Base-by-base conservation (phyloP, 169 alveolate species). In the Plasmodium gonderi region DNA sequence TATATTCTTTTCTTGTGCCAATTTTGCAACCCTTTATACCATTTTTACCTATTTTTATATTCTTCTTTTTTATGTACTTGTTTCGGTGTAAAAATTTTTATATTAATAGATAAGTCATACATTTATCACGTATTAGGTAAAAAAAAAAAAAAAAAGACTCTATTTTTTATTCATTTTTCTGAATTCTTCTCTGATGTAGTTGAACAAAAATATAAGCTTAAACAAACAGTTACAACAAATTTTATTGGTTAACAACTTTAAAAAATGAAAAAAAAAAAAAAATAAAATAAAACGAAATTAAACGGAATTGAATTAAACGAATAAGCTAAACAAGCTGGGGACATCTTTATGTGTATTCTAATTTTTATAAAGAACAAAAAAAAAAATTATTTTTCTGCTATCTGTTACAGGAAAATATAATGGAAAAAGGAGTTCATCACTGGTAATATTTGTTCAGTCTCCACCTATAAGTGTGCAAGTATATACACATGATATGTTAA, bases 381-480 rank as follows among this genome's bases (percentile, higher is more conserved):
- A 51, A 47, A 23, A 23, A 78, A 0, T 14, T 23, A 20, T n/a
- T 26, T 45, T 78, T 4, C n/a, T 12, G 45, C 67, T 12, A 79
- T 3, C 47, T 12, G 4, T 36, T 60, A 11, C 42, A 17, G 9
- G 29, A 60, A 33, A 26, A 31, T 44, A 80, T 9, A 65, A 64
- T 4, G 8, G 36, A 44, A 49, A 83, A 29, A 31, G 64, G n/a
- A 69, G 14, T 31, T 64, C 47, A 29, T 82, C 51, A 85, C 29
- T 85, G 92, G 31, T 85, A 85, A 38, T 75, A 45, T 23, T 74
- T 72, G 45, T 74, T 72, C 44, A 85, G 31, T 76, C 92, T 85
- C 89, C 92, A 85, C 79, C 92, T 85, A 67, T 64, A 51, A 54
- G 26, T 45, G 36, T 45, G 47, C 20, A 69, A 31, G 11, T 33